These are phyloP conservation scores for Yamadazyma spencermartinsiae DNA, from an alignment of 1,139 yeast species.

Conservation along the genomic window DNA sequence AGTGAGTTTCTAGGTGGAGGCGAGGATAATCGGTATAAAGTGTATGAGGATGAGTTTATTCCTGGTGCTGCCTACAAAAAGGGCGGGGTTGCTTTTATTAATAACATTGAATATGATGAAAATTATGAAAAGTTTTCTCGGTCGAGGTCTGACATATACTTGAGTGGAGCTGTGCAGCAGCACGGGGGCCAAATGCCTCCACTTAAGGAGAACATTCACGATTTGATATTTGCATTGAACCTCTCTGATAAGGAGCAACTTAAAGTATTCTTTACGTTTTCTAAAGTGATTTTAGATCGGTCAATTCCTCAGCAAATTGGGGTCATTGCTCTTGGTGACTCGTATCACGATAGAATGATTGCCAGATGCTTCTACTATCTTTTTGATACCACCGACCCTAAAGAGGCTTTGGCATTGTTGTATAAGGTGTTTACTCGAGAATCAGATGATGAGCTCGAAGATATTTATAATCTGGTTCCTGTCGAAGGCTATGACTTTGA, in stretches of 20 bases:
- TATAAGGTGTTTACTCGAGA: conserved; percentile 36
- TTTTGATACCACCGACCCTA: conserved; percentile 27
- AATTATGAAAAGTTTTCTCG: conserved; percentile 49
- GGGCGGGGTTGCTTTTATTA: conserved; percentile 66
- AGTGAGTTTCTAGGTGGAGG: conserved; percentile 38
- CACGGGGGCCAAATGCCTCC: conserved; percentile 66
- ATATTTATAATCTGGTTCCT: conserved; percentile 25
- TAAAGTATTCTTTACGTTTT: conserved; percentile 46
- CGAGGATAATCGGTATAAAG: conserved; percentile 39
- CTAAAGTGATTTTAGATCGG: conserved; percentile 52
- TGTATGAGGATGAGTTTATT: conserved; percentile 34
- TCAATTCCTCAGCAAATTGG: conserved; percentile 83
- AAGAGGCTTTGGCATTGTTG: conserved; percentile 44
- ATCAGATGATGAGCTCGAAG: conserved; percentile 25
- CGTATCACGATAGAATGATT: conserved; percentile 29
- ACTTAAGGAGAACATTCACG: conserved; percentile 73
- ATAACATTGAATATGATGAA: conserved; percentile 68
- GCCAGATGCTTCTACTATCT: conserved; percentile 38
- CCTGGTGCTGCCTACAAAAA: conserved; percentile 22
- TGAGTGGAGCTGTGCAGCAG: conserved; percentile 25
- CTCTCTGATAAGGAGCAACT: conserved; percentile 52
- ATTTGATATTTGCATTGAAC: conserved; percentile 70
- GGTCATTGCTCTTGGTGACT: conserved; percentile 57
- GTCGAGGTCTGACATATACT: conserved; percentile 43
- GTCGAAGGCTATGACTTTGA: conserved; percentile 24